These are phyloP conservation scores for Colletotrichum filicis DNA, from an alignment of 2,329 filamentous ascomycete genomes.

Conservation along the genomic window DNA sequence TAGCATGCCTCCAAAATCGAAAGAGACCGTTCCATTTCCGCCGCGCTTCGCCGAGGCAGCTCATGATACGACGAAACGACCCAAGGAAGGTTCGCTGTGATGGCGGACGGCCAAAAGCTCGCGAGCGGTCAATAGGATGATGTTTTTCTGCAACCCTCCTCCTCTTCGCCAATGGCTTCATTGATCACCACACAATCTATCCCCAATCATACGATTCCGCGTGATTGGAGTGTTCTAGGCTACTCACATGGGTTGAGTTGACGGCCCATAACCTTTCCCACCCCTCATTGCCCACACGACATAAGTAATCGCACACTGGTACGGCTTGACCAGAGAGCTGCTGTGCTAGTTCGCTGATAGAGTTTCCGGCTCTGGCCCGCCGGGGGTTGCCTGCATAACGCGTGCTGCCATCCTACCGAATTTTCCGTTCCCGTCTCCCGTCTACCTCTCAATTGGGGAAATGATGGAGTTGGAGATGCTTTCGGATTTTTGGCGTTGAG, in stretches of 20 bases:
- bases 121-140: constrained; percentile 6
- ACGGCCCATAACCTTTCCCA: constrained; percentile 9
- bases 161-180: constrained; percentile 6
- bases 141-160: constrained; percentile 18
- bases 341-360: constrained; percentile 28
- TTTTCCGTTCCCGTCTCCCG: constrained; percentile 25
- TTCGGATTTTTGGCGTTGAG: constrained; percentile 7
- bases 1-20: not conserved
- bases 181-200: not conserved
- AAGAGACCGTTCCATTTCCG: not conserved
- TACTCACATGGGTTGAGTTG: constrained; percentile 12
- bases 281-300: not conserved
- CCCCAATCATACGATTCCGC: constrained; percentile 25
- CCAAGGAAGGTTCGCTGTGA: not conserved
- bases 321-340: constrained; percentile 19
- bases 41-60: not conserved
- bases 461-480: constrained; percentile 18
- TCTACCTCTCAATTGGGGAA: constrained; percentile 15
- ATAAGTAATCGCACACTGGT: not conserved
- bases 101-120: not conserved
- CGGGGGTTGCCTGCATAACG: constrained; percentile 23
- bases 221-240: not conserved
- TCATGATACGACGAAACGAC: not conserved
- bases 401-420: constrained; percentile 25
- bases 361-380: constrained; percentile 23